A percentile compares a stretch with the other conserved stretches of the same genome.
Conservation (phyloP, 768 basidiomycete genomes). For the Serendipita sp. region DNA sequence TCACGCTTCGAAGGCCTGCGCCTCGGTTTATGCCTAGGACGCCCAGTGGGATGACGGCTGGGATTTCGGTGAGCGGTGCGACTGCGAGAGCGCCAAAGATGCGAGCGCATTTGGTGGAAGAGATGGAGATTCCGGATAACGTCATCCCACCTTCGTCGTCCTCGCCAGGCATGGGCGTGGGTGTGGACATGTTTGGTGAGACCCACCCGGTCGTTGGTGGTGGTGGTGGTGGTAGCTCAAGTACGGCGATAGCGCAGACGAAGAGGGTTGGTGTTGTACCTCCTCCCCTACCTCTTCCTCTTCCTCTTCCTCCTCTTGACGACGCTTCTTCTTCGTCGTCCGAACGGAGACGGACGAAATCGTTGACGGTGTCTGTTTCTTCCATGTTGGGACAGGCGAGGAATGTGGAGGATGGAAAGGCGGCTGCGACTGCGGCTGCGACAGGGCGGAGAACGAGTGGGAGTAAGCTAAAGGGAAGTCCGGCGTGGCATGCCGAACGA, state of each 20-base stretch:
- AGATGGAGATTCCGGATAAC: not conserved
- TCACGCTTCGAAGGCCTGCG: not conserved
- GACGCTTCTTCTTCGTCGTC: not conserved
- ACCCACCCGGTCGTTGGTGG: too few relatives aligned
- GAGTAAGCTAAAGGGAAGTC: slow-evolving; percentile 2
- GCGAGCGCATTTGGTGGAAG: not conserved
- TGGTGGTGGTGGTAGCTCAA: too few relatives aligned
- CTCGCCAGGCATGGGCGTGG: too few relatives aligned
- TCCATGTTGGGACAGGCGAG: not conserved
- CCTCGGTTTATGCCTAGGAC: not conserved
- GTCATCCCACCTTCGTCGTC: not conserved
- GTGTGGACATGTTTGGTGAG: too few relatives aligned
- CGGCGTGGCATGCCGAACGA: not conserved
- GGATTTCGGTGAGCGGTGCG: not conserved
- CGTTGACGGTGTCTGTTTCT: not conserved
- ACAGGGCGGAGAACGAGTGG: not conserved
- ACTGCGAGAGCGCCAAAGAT: not conserved
- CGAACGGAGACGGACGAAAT: not conserved
- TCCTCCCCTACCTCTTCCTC: not conserved
- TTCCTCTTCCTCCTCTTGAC: not conserved
- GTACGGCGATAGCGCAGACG: too few relatives aligned
- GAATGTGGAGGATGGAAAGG: not conserved
- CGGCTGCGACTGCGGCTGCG: not conserved
- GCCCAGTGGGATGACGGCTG: not conserved
- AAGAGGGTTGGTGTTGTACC: too few relatives aligned